A percentile compares a stretch with the other conserved stretches of the same genome.
Conservation (phyloP, 1,139 yeast genomes). For the Geotrichum fermentans region DNA sequence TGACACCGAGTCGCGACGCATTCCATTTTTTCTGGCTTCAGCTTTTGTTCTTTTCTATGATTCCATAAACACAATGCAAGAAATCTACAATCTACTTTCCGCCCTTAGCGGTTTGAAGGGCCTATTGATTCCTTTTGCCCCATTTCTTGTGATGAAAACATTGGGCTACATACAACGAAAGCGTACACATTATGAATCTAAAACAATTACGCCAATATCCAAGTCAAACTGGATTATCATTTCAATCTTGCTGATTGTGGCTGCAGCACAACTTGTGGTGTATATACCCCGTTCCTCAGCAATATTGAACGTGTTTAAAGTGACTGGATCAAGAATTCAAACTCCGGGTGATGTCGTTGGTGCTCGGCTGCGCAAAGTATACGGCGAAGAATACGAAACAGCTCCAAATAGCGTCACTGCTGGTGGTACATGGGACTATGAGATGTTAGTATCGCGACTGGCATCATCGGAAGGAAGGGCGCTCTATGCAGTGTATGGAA, state of each 20-base stretch:
- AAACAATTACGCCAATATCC: slow-evolving; percentile 1
- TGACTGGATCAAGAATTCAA: slow-evolving; percentile 26
- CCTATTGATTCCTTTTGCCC: background rate
- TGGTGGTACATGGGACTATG: slow-evolving; percentile 14
- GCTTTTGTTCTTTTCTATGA: no score
- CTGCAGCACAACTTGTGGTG: background rate
- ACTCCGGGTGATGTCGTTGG: slow-evolving; percentile 26
- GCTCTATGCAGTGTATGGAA: slow-evolving; percentile 29
- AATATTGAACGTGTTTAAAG: slow-evolving; percentile 21
- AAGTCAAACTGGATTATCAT: slow-evolving; percentile 7
- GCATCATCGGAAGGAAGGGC: slow-evolving; percentile 25
- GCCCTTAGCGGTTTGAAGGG: background rate
- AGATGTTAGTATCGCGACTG: slow-evolving; percentile 24
- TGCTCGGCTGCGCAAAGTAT: slow-evolving; percentile 21
- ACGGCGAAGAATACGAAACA: slow-evolving; percentile 14
- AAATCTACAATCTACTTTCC: background rate
- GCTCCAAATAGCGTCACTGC: slow-evolving; percentile 4
- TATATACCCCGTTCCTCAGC: background rate
- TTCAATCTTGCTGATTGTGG: background rate
- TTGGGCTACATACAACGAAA: background rate
- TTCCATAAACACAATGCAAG: no score
- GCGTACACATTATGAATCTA: background rate
- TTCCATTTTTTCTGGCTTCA: background rate
- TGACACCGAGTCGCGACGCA: background rate
- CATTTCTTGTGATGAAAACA: background rate